Conservation (phyloP, 2,329 filamentous ascomycete genomes). For the Colletotrichum destructivum region DNA sequence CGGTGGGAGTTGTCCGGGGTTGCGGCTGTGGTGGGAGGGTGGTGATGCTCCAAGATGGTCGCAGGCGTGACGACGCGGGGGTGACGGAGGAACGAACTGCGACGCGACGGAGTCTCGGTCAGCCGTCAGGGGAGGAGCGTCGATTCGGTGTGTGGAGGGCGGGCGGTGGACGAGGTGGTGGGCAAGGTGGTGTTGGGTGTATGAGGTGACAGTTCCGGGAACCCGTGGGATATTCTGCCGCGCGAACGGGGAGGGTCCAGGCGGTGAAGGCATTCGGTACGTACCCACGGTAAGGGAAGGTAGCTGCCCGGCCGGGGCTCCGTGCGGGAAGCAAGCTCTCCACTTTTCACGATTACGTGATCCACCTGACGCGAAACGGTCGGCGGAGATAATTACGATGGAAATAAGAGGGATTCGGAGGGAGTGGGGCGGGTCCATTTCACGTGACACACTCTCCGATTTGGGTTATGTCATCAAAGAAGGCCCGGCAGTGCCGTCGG, state of each 20-base stretch:
- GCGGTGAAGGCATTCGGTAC: conserved; percentile 20
- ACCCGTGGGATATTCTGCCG: conserved; percentile 42
- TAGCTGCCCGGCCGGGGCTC: not conserved
- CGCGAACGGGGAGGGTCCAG: conserved; percentile 16
- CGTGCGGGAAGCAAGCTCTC: not conserved
- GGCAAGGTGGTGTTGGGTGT: conserved; percentile 1
- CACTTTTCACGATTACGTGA: conserved; percentile 6
- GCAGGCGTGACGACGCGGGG: conserved; percentile 8
- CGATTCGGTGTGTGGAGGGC: not conserved
- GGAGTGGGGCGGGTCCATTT: too few relatives aligned
- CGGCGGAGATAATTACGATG: not conserved
- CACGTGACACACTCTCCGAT: too few relatives aligned
- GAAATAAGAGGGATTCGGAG: not conserved
- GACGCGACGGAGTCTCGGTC: conserved; percentile 29
- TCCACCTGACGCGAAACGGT: not conserved
- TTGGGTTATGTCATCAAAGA: conserved; percentile 16
- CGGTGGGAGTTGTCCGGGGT: not conserved
- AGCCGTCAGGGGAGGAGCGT: conserved; percentile 28
- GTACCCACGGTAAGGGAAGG: too few relatives aligned
- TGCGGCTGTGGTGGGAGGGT: not conserved
- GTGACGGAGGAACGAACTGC: not conserved
- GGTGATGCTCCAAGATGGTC: not conserved
- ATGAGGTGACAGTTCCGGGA: conserved; percentile 37
- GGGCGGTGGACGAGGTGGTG: too few relatives aligned
- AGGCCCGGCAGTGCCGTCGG: not conserved